Base-by-base conservation (phyloP, 192 early-diverging fungal species). In the Entomortierella lignicola region DNA sequence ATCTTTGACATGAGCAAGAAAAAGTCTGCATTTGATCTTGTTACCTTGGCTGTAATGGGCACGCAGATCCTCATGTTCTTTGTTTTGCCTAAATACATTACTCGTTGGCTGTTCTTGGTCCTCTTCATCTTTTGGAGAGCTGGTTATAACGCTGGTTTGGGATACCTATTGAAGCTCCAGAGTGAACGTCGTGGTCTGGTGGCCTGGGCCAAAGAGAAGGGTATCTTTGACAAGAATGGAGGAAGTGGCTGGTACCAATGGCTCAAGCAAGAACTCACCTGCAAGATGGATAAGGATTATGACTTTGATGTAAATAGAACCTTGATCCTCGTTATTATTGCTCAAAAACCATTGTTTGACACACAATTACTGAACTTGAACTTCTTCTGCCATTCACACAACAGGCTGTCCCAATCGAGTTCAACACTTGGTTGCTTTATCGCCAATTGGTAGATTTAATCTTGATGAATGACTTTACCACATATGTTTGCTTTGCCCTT, bases 351-450 rank as follows among this genome's bases (percentile, higher is more conserved):
- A n/a, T n/a, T n/a, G n/a, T n/a, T n/a, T 29, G 17, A 18, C 30
- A 31, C n/a, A 15, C 39, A 34, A 43, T 47, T 12, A 47, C 20
- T 47, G 44, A 11, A 47, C 44, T 15, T 12, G 17, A 11, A 15
- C 25, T 27, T 27, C 52, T 54, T 23, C 34, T 34, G 6, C 20
- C 34, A n/a, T 57, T 41, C 52, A 50, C 53, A 23, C 43, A 31
- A 18, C 43, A 90, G 88, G 63, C 79, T n/a, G 89, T 90, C 54
- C 97, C 97, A 15, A 85, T 96, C 68, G 97, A 99, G 83, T 99
- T 94, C 88, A 98, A 97, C 65, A 91, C 93, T 20, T 99, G 97
- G 97, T 83, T 98, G 52, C 86, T 99, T 10, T 99, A 94, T 84
- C 94, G 97, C 34, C 93, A 94, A 71, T 83, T 99, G 31, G 95